Evolutionary conservation across 306 rosid genomes (phyloP).

Genomic region (Castanea sativa): DNA sequence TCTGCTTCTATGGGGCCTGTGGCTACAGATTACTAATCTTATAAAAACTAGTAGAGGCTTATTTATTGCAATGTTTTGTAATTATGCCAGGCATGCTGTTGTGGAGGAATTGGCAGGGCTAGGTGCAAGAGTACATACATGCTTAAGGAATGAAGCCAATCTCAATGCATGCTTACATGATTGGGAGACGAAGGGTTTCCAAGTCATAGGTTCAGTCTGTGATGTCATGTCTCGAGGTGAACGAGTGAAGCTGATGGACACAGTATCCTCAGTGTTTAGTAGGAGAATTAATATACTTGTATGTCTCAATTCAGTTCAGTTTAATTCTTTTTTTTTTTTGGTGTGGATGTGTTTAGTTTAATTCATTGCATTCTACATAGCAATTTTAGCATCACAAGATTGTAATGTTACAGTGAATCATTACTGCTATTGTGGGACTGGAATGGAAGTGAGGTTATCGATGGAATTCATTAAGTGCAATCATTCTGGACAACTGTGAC

Average conservation of each 20-base stretch:
- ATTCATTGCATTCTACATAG: background rate
- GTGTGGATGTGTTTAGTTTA: too few relatives aligned
- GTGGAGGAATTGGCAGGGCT: slow-evolving; percentile 34
- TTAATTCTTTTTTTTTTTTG: too few relatives aligned
- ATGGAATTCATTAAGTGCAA: background rate
- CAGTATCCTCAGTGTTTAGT: slow-evolving; percentile 22
- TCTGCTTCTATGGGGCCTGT: too few relatives aligned
- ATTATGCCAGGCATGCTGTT: slow-evolving; percentile 15
- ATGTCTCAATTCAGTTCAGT: background rate
- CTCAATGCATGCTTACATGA: slow-evolving; percentile 20
- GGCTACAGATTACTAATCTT: too few relatives aligned
- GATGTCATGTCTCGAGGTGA: slow-evolving; percentile 22
- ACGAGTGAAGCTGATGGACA: slow-evolving; percentile 13
- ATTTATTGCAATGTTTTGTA: background rate
- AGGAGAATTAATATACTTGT: slow-evolving; percentile 41
- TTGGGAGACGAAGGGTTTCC: slow-evolving; percentile 29
- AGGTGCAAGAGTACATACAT: slow-evolving; percentile 32
- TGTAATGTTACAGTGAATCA: background rate
- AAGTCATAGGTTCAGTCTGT: slow-evolving; percentile 26
- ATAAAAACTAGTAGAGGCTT: too few relatives aligned
- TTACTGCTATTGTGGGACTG: background rate
- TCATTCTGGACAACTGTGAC: too few relatives aligned
- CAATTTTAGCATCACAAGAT: background rate
- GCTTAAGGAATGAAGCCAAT: slow-evolving; percentile 24
- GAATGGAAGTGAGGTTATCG: background rate